These are phyloP conservation scores for Aspergillus clavatus DNA, from an alignment of 2,329 filamentous ascomycete genomes.

Conservation along the genomic window DNA sequence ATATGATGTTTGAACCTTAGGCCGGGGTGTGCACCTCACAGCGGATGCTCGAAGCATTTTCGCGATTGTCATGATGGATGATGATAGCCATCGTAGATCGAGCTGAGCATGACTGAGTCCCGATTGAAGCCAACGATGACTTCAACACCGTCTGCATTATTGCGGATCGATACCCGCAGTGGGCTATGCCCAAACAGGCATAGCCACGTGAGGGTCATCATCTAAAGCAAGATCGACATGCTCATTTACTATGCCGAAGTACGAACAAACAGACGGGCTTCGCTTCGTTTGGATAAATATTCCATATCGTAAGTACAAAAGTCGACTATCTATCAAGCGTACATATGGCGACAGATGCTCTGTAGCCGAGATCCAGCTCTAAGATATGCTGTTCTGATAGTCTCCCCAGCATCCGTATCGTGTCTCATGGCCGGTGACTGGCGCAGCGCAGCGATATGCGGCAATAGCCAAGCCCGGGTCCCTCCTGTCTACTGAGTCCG, in stretches of 20 bases:
- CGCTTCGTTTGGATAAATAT: not conserved
- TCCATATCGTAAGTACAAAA: constrained; percentile 5
- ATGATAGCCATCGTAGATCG: constrained; percentile 17
- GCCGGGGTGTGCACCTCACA: constrained; percentile 7
- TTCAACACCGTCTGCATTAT: constrained; percentile 2
- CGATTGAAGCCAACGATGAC: not conserved
- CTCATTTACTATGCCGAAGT: not conserved
- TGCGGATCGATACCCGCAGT: not conserved
- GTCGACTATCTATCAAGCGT: constrained; percentile 16
- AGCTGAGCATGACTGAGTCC: not conserved
- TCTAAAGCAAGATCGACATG: not conserved
- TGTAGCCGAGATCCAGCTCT: not conserved
- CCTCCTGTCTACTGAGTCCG: constrained; percentile 67
- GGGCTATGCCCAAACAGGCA: not conserved
- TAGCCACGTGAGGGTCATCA: not conserved
- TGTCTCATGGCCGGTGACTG: not conserved
- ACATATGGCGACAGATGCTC: constrained; percentile 7
- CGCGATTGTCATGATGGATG: constrained; percentile 18
- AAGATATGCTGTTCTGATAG: not conserved
- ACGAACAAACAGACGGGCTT: too few relatives aligned
- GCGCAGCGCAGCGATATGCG: not conserved
- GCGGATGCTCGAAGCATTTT: constrained; percentile 10
- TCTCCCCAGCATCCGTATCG: not conserved
- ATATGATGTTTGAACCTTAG: not conserved
- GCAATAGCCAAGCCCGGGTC: not conserved